Conservation (phyloP, 2,329 filamentous ascomycete species). For the Nemania serpens region DNA sequence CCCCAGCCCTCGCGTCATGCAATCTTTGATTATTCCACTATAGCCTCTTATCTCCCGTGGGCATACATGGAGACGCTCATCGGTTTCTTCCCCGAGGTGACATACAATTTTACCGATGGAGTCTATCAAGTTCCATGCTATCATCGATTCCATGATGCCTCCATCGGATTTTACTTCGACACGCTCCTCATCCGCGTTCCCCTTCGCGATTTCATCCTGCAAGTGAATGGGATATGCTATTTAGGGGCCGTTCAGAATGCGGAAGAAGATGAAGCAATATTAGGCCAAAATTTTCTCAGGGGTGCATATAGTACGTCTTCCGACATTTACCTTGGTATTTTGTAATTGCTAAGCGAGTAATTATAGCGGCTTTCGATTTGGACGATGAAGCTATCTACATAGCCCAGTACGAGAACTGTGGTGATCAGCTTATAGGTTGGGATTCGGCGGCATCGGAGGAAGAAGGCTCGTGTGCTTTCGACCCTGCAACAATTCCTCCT, state of each 20-base stretch:
- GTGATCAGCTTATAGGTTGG: slow-evolving; percentile 24
- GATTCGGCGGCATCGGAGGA: slow-evolving; percentile 6
- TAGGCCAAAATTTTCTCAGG: slow-evolving; percentile 29
- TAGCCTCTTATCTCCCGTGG: slow-evolving; percentile 23
- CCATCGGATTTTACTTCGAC: slow-evolving; percentile 28
- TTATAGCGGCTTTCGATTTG: slow-evolving; percentile 31
- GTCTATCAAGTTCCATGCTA: slow-evolving; percentile 26
- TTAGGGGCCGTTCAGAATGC: slow-evolving; percentile 11
- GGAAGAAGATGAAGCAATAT: slow-evolving; percentile 2
- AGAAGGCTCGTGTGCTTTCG: slow-evolving; percentile 18
- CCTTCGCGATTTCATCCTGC: slow-evolving; percentile 28
- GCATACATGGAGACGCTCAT: slow-evolving; percentile 8
- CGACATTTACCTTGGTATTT: not conserved
- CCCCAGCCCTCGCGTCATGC: slow-evolving; percentile 6
- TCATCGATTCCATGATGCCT: slow-evolving; percentile 23
- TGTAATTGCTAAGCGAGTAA: not conserved
- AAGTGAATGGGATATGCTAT: slow-evolving; percentile 20
- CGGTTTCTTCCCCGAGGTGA: slow-evolving; percentile 18
- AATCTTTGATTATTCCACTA: slow-evolving; percentile 22
- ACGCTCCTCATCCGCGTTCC: slow-evolving; percentile 25
- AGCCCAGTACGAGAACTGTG: slow-evolving; percentile 32
- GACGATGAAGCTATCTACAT: slow-evolving; percentile 27
- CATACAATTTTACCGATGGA: slow-evolving; percentile 16
- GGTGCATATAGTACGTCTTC: slow-evolving; percentile 27
- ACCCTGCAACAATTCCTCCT: slow-evolving; percentile 6